These are phyloP conservation scores for Dittrichia graveolens DNA, from an alignment of 129 eudicot species.

Conservation along the genomic window DNA sequence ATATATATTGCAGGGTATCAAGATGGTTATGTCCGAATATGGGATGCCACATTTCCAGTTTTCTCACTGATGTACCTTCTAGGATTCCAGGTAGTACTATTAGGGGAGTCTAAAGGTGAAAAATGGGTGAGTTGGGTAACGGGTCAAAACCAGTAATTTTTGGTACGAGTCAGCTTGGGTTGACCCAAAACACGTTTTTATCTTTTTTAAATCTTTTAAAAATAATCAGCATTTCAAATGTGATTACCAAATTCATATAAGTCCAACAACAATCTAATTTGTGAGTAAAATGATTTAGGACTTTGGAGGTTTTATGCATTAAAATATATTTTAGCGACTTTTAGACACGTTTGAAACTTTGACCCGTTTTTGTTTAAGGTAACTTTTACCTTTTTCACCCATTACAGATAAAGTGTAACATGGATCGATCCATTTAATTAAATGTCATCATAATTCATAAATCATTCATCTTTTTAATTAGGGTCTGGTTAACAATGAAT, in stretches of 20 bases:
- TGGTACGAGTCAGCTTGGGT: background rate
- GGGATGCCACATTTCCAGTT: constrained; percentile 90
- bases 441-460: constrained; percentile 14
- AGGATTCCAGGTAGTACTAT: constrained; percentile 57
- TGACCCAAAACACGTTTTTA: background rate
- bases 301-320: too few species aligned
- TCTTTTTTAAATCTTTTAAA: background rate
- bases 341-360: too few species aligned
- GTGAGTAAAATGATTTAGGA: too few species aligned
- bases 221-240: too few species aligned
- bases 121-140: background rate
- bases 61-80: constrained; percentile 57
- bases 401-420: too few species aligned
- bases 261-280: too few species aligned
- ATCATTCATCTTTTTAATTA: constrained; percentile 8
- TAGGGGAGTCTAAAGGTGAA: constrained; percentile 6
- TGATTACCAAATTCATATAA: too few species aligned
- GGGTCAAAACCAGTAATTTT: background rate
- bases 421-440: background rate
- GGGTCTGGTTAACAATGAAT: constrained; percentile 17
- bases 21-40: constrained; percentile 83
- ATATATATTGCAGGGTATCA: constrained; percentile 90
- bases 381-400: too few species aligned
- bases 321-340: too few species aligned
- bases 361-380: too few species aligned